Evolutionary conservation across 371 early-diverging fungal genomes (phyloP).

Genomic region (Lichtheimia ramosa): DNA sequence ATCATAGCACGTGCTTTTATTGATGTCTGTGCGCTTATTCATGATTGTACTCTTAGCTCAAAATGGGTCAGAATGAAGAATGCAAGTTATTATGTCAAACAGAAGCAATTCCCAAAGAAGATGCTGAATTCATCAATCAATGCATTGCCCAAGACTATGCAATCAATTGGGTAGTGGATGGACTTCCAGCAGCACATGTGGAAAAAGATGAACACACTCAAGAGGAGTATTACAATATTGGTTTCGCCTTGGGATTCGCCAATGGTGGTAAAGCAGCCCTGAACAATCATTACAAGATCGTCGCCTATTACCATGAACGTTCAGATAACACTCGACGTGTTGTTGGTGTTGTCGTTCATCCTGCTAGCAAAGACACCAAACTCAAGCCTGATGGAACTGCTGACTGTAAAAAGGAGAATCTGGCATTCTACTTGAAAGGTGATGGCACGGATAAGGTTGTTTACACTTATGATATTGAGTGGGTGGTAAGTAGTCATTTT

Average conservation of each 20-base stretch:
- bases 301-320: constrained; percentile 72
- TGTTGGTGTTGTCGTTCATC: constrained; percentile 78
- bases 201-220: constrained; percentile 58
- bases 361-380: constrained; percentile 52
- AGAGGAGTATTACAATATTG: constrained; percentile 70
- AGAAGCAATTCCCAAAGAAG: constrained; percentile 58
- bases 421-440: constrained; percentile 53
- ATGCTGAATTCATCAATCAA: constrained; percentile 84
- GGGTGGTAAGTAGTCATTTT: constrained; percentile 59
- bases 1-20: no score
- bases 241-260: constrained; percentile 69
- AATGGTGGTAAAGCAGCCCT: constrained; percentile 3
- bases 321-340: constrained; percentile 61
- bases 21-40: no score
- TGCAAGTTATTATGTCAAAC: constrained; percentile 73
- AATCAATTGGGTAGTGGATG: constrained; percentile 87
- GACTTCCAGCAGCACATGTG: constrained; percentile 82
- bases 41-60: constrained; percentile 8
- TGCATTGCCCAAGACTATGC: constrained; percentile 82
- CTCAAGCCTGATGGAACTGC: constrained; percentile 32
- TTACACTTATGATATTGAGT: constrained; percentile 83
- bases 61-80: constrained; percentile 23
- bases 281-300: constrained; percentile 63
- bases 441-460: constrained; percentile 45
- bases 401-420: constrained; percentile 35